Base-by-base conservation (phyloP, 371 early-diverging fungal genomes). In the Coemansia sp. region DNA sequence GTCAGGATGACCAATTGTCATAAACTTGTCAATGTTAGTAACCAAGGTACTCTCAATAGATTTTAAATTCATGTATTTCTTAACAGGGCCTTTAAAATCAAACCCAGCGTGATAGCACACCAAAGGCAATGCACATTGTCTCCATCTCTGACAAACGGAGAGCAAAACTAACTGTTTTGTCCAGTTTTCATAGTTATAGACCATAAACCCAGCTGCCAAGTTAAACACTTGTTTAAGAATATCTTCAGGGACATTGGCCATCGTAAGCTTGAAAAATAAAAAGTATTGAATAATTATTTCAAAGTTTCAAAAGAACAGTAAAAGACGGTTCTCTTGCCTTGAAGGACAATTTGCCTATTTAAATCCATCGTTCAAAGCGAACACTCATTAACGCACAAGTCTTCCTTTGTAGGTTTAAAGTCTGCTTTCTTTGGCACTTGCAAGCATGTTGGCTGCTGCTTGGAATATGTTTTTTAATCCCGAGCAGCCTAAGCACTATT, bases 401-500 rank as follows among this genome's bases (percentile, higher is more conserved):
- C 7, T 31, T 31, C 7, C 31, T 31, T 31, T 31, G 31, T 31
- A 31, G 8, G 31, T 31, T 31, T 31, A 31, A 31, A 31, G 4
- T 31, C 31, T 31, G 31, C 31, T 31, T 31, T 31, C 31, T 31
- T 31, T 31, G 31, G 31, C 31, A 31, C 59, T 61, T 5, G 67
- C 71, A 55, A 75, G 59, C 26, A 67, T 71, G 5, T 64, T 50
- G 5, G 72, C 67, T 1, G 71, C 61, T 2, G 76, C 76, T 4
- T 22, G 61, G 5, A 52, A 14, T 71, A 75, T 75, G 4, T 10
- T 42, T 63, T 64, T 34, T 67, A 64, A 39, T 70, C 71, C 5
- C 26, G 42, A 6, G 71, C 68, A 24, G 71, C 76, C 0, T 59
- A 58, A 14, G 26, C 45, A 10, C 71, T 58, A 48, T 75, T 68